Conservation (phyloP, 352 stramenopile species). For the Phytophthora crassamura region DNA sequence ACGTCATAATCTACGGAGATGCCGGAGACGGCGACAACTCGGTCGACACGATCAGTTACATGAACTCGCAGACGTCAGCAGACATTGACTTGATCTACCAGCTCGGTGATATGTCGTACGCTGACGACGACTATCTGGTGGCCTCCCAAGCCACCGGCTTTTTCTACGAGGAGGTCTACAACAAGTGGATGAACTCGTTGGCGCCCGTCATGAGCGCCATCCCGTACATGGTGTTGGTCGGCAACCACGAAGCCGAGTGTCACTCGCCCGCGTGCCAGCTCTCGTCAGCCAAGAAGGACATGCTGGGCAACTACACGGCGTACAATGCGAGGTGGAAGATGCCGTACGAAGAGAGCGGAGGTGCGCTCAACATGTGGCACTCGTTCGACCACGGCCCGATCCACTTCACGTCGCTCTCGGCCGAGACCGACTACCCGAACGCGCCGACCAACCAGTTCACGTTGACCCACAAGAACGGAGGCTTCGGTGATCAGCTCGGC, state of each 20-base stretch:
- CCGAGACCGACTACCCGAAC: conserved; percentile 70
- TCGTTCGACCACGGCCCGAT: conserved; percentile 65
- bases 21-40: conserved; percentile 53
- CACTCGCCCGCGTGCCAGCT: conserved; percentile 59
- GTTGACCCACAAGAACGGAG: conserved; percentile 37
- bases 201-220: conserved; percentile 53
- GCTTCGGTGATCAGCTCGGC: conserved; percentile 57
- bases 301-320: conserved; percentile 65
- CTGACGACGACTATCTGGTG: conserved; percentile 37
- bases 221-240: conserved; percentile 86
- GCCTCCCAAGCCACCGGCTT: conserved; percentile 52
- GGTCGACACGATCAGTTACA: conserved; percentile 36
- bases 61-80: conserved; percentile 43
- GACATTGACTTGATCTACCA: conserved; percentile 76
- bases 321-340: conserved; percentile 60
- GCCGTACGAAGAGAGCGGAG: conserved; percentile 47
- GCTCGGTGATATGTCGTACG: conserved; percentile 73
- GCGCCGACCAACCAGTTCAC: conserved; percentile 46
- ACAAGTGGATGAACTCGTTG: conserved; percentile 84
- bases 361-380: conserved; percentile 67
- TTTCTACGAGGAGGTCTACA: conserved; percentile 90
- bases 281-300: conserved; percentile 45
- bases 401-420: conserved; percentile 87
- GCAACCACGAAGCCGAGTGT: conserved; percentile 92
- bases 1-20: conserved; percentile 65